Evolutionary conservation across 2,329 filamentous ascomycete genomes (phyloP), one percentile per base, ranked within the genome.

Genomic region (Dactylonectria macrodidyma): DNA sequence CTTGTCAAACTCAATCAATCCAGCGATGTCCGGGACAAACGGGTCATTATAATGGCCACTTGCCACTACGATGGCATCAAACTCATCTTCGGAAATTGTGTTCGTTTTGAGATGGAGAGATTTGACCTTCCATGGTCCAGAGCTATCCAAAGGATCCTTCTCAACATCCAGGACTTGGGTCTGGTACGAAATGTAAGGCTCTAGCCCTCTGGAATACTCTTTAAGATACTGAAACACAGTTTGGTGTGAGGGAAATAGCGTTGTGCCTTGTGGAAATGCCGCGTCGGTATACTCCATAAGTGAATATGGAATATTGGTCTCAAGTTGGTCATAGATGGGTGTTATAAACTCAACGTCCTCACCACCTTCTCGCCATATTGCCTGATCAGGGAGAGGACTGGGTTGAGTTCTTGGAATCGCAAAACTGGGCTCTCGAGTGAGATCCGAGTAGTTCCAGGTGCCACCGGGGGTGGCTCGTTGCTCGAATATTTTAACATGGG

Each of bases 301-400:
- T 0, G 84, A 84, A 65, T 91, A 87, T 0, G 93, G 92, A 41
- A 95, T 93, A 77, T 95, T 95, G 1, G 92, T 93, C 77, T 95
- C 92, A 2, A 95, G 82, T 12, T 84, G 81, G 59, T 92, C 88
- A 76, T 95, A 95, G 52, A 94, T 84, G 0, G 92, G 91, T 3
- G 91, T 92, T 16, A 91, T 82, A 70, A 93, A 93, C 2, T 86
- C 80, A 2, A 87, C 82, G 34, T 71, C 71, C 1, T 61, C 62
- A 19, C 66, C 62, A 2, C 74, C 69, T 16, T 75, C 73, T n/a
- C 77, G 66, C 62, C 69, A 68, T 5, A 80, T 75, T 16, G 78
- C 76, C 86, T 88, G 89, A 82, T 86, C 81, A 3, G 78, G 76
- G 3, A 70, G 59, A 14, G 57, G 68, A 22, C 73, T 78, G 0